Conservation (phyloP, 371 early-diverging fungal genomes). For the Mortierella sp. region DNA sequence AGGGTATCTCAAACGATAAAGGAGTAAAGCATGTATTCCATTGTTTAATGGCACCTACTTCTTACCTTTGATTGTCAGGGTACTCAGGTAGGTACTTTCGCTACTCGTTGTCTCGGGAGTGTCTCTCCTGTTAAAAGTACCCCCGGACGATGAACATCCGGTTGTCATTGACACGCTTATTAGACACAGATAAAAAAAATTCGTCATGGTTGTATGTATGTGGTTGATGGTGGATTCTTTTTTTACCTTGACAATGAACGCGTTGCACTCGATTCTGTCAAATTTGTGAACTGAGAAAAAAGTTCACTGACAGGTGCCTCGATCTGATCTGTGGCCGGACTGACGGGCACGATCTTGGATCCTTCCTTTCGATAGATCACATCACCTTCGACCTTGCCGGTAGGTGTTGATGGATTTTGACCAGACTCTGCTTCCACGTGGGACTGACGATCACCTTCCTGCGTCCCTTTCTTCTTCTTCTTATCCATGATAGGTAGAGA, state of each 20-base stretch:
- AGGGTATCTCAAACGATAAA: too few species aligned
- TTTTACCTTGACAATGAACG: slow-evolving; percentile 25
- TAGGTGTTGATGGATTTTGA: background rate
- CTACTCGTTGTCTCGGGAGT: background rate
- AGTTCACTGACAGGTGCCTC: slow-evolving; percentile 31
- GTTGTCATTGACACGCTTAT: too few species aligned
- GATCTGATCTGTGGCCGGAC: slow-evolving; percentile 2
- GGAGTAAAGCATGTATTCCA: background rate
- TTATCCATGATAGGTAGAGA: background rate
- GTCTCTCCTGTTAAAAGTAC: background rate
- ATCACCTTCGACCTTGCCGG: slow-evolving; percentile 23
- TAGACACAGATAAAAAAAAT: too few species aligned
- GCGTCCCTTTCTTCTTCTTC: too few species aligned
- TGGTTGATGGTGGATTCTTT: too few species aligned
- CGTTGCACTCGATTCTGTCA: background rate
- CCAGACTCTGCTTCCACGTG: slow-evolving; percentile 1
- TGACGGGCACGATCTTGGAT: slow-evolving; percentile 40
- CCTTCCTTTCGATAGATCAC: slow-evolving; percentile 44
- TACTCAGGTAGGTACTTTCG: slow-evolving; percentile 10
- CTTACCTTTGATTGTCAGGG: slow-evolving; percentile 28
- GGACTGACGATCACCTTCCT: background rate
- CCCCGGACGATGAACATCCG: too few species aligned
- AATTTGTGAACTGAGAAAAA: slow-evolving; percentile 17
- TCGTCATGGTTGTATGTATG: too few species aligned
- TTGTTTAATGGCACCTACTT: too few species aligned